Evolutionary conservation across 208 protist species (phyloP).

Genomic region (Acanthamoeba castellanii): DNA sequence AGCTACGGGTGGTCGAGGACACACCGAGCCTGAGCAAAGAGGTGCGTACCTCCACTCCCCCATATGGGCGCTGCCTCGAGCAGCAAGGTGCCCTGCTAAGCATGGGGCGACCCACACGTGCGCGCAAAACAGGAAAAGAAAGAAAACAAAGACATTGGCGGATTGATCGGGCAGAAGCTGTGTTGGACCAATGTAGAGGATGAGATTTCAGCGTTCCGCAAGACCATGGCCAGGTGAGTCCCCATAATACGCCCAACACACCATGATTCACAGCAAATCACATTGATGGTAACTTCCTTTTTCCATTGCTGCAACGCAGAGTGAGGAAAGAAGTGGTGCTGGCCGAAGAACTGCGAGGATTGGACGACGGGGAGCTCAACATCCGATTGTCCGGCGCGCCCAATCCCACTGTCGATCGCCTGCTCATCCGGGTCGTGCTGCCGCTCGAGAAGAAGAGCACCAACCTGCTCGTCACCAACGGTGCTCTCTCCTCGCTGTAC

Average conservation of each 20-base stretch:
- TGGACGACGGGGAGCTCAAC: constrained; percentile 25
- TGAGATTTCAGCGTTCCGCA: constrained; percentile 4
- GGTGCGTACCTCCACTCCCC: not conserved
- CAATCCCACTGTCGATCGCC: not conserved
- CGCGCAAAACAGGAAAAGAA: not conserved
- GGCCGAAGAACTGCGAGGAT: not conserved
- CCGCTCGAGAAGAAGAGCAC: constrained; percentile 34
- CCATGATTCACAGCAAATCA: not conserved
- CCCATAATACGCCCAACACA: not conserved
- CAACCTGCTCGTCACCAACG: not conserved
- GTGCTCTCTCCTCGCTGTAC: not conserved
- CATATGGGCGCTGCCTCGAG: not conserved
- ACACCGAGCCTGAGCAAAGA: not conserved
- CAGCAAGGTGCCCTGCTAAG: not conserved
- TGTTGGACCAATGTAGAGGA: not conserved
- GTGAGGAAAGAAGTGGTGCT: constrained; percentile 19
- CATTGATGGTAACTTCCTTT: not conserved
- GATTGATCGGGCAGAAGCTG: not conserved
- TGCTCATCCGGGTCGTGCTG: not conserved
- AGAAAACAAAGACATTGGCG: constrained; percentile 26
- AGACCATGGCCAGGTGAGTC: constrained; percentile 8
- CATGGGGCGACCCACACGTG: not conserved
- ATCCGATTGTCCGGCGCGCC: not conserved
- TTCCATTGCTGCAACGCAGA: not conserved
- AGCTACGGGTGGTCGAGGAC: not conserved